Conservation (phyloP, 306 rosid species). For the Oemleria cerasiformis region DNA sequence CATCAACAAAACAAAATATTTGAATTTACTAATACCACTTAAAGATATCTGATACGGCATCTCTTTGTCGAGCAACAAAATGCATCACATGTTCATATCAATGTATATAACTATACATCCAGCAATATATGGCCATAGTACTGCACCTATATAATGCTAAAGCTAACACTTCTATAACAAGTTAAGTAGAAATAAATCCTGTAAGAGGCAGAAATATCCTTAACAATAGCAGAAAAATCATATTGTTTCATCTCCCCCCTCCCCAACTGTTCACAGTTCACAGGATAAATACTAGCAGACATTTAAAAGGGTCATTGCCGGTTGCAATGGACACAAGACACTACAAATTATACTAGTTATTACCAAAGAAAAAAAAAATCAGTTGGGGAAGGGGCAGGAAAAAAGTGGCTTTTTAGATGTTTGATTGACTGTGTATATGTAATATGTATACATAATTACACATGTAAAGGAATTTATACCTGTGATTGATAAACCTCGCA, state of each 20-base stretch:
- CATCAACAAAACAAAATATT: not conserved
- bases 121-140: not conserved
- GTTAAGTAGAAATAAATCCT: not conserved
- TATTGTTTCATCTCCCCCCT: not conserved
- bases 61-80: not conserved
- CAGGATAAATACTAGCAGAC: not conserved
- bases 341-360: no score
- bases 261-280: not conserved
- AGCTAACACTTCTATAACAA: not conserved
- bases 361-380: not conserved
- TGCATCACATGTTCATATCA: not conserved
- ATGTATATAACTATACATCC: not conserved
- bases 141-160: not conserved
- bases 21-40: not conserved
- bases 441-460: no score
- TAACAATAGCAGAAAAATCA: not conserved
- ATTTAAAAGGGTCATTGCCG: not conserved
- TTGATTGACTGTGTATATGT: not conserved
- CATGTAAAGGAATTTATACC: constrained; percentile 4
- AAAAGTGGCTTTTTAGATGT: not conserved
- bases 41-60: not conserved
- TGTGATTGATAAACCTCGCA: constrained; percentile 36
- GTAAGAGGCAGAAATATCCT: not conserved
- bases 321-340: not conserved
- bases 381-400: not conserved